Evolutionary conservation across 257 asterid species (phyloP), one percentile per base, ranked within the genome.

Genomic region (Thymus mandschuricus): DNA sequence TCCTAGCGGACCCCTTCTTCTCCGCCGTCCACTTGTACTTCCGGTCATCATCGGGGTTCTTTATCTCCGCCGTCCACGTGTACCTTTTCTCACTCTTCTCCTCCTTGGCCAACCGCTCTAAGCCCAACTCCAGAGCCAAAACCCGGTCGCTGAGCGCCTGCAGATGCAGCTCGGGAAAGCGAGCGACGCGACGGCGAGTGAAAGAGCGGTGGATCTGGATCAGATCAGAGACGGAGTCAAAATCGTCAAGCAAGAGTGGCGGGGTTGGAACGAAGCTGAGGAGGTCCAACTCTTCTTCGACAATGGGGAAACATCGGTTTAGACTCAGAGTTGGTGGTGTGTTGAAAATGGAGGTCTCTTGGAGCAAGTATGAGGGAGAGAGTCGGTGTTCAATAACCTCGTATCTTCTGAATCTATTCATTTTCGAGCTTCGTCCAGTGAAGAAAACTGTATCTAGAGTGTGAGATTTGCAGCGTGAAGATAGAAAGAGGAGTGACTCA

Each of bases 51-150:
- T 82, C 88, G 13, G 86, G 85, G 50, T 69, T 70, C 92, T 87
- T 86, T 10, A 89, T 83, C 92, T 93, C 98, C 10, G 96, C 84
- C 69, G 96, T 84, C 96, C 92, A 91, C 40, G 95, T 84, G 86
- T 89, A 89, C 87, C 81, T 94, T 86, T 88, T 80, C 72, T 89
- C 95, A 57, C 76, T 49, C 70, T 28, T 28, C 77, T 79, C 82
- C 79, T 77, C 86, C 72, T 64, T 68, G 41, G 61, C 40, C 77
- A 90, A 61, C 3, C 86, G 76, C 60, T 76, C 79, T 29, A 86
- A 15, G 38, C 87, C 83, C 49, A 76, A 65, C 88, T 94, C 97
- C 50, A 94, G 66, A 1, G 83, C 88, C 27, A 90, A 78, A n/a
- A 95, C 88, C 12, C 98, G 94, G 54, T 94, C 93, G 69, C 81